These are phyloP conservation scores for Cytospora piceicola DNA, from an alignment of 2,329 filamentous ascomycete genomes.

Conservation along the genomic window DNA sequence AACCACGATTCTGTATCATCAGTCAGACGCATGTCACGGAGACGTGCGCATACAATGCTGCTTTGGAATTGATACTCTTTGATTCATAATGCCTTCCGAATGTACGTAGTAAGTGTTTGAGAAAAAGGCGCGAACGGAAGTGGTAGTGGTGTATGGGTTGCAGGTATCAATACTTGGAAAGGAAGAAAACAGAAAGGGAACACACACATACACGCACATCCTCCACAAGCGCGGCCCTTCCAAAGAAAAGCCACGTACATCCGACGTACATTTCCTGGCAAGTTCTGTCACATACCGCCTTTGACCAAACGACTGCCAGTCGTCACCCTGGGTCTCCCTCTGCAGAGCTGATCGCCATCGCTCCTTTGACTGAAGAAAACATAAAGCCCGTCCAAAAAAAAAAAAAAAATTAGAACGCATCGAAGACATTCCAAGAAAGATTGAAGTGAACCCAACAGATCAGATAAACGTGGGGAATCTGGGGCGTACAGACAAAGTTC, in stretches of 20 bases:
- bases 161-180: constrained; percentile 19
- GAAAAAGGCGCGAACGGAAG: constrained; percentile 12
- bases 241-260: constrained; percentile 7
- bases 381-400: constrained; percentile 8
- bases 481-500: constrained; percentile 23
- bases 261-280: constrained; percentile 13
- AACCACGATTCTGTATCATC: no score
- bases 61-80: constrained; percentile 5
- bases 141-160: constrained; percentile 16
- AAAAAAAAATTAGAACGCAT: constrained; percentile 1
- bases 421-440: background rate
- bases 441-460: constrained; percentile 1
- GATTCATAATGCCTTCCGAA: constrained; percentile 17
- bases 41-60: background rate
- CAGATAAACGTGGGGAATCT: constrained; percentile 12
- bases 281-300: constrained; percentile 1
- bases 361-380: background rate
- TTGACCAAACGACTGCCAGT: constrained; percentile 10
- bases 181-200: constrained; percentile 7
- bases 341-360: background rate
- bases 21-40: background rate
- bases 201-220: constrained; percentile 14
- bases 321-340: constrained; percentile 17
- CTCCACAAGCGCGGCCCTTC: background rate
- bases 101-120: constrained; percentile 8